Evolutionary conservation across 2,329 filamentous ascomycete genomes (phyloP), one percentile per base, ranked within the genome.

Genomic region (Arthroderma sp.): DNA sequence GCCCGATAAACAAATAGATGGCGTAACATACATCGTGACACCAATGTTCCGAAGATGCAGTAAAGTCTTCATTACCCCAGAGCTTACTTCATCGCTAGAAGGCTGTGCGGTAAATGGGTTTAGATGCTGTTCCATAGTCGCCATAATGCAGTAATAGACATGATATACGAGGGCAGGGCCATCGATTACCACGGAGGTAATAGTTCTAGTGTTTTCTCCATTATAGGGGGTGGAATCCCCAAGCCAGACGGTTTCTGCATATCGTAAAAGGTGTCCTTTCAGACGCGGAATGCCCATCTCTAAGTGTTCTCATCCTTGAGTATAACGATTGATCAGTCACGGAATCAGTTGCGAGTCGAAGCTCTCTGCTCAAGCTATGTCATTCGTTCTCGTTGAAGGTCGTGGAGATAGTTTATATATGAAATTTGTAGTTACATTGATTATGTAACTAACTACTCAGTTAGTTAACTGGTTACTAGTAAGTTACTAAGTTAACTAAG

Each of bases 101-200:
- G 85, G 82, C 31, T 80, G 74, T 11, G 72, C 67, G 52, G 80
- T 75, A 39, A 81, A 72, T 53, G 76, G 75, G 64, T 77, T 78
- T 39, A 70, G 70, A 19, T 69, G 65, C 17, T 59, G 58, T 28
- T 68, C 64, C 59, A 68, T 70, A 57, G 70, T 68, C 2, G 65
- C 68, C 44, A 81, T 72, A 57, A 83, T 79, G 17, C 81, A 71
- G 54, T 82, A 74, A 60, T 86, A 82, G 41, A 91, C 75, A 68
- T 88, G 80, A 67, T 91, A 86, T 1, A 88, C 87, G 25, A 95
- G 73, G 1, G 83, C 84, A 3, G 90, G 89, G 0, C 89, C 90
- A 67, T 95, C 90, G 57, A 95, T 81, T 47, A 83, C 74, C 15
- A 79, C 70, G 47, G 68, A 67, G 4, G 62, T 58, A 28, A 68